Conservation (phyloP, 345 rosid species). For the Theobroma cacao region DNA sequence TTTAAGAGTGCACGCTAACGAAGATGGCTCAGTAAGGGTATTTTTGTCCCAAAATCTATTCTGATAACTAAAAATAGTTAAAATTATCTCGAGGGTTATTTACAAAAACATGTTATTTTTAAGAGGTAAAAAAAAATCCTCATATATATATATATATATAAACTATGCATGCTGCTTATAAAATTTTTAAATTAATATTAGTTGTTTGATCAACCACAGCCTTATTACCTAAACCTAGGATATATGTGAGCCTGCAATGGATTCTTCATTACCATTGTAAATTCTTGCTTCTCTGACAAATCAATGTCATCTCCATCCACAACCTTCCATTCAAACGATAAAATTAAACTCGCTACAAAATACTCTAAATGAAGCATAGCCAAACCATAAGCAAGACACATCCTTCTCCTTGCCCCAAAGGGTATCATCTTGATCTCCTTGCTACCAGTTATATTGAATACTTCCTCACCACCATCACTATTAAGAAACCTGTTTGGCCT, state of each 20-base stretch:
- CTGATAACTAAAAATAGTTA: no score
- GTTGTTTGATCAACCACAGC: no score
- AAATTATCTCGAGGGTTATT: no score
- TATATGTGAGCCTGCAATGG: neutral
- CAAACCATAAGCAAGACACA: conserved; percentile 13
- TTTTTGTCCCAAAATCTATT: no score
- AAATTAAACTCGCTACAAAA: conserved; percentile 14
- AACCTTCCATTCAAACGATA: conserved; percentile 13
- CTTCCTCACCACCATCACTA: neutral
- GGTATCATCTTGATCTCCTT: conserved; percentile 19
- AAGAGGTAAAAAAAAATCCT: no score
- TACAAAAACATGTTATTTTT: no score
- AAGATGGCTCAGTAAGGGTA: no score
- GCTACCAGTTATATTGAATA: conserved; percentile 1
- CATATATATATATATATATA: no score
- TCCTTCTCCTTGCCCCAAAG: conserved; percentile 20
- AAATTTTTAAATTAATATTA: no score
- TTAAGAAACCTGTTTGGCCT: conserved; percentile 21
- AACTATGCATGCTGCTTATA: no score
- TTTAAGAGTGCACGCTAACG: no score
- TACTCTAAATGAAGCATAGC: conserved; percentile 21
- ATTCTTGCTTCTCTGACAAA: neutral
- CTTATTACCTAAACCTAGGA: neutral
- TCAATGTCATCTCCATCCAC: neutral
- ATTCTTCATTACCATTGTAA: neutral